Conservation (phyloP, 2,329 filamentous ascomycete species). For the Fusarium sp. region DNA sequence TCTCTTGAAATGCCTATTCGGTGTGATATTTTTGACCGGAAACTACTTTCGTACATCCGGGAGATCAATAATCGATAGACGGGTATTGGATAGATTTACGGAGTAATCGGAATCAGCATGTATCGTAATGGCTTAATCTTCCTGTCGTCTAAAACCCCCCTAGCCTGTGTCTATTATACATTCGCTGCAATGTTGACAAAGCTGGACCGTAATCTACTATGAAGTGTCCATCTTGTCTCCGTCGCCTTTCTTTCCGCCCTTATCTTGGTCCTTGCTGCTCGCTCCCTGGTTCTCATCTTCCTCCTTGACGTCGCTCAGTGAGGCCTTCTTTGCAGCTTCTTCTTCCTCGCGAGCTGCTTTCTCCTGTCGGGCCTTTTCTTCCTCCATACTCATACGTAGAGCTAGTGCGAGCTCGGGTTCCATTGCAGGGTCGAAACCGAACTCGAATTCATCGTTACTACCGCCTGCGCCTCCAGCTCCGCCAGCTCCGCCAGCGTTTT, state of each 20-base stretch:
- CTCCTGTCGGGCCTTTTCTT: slow-evolving; percentile 93
- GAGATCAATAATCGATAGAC: slow-evolving; percentile 68
- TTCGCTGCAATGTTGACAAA: slow-evolving; percentile 44
- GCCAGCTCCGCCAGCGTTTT: slow-evolving; percentile 67
- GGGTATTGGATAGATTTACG: slow-evolving; percentile 12
- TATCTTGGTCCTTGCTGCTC: slow-evolving; percentile 75
- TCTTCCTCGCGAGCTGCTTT: slow-evolving; percentile 82
- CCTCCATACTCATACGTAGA: slow-evolving; percentile 96
- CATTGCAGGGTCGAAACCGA: slow-evolving; percentile 87
- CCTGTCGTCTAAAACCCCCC: slow-evolving; percentile 39
- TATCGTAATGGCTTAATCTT: slow-evolving; percentile 39
- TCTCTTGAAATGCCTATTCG: slow-evolving; percentile 96
- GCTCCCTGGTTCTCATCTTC: slow-evolving; percentile 67
- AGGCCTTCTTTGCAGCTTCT: slow-evolving; percentile 74
- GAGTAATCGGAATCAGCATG: slow-evolving; percentile 19
- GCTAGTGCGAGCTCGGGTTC: slow-evolving; percentile 95
- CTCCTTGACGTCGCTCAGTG: slow-evolving; percentile 83
- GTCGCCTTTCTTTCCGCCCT: slow-evolving; percentile 73
- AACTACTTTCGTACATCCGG: slow-evolving; percentile 81
- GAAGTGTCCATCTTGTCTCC: slow-evolving; percentile 87
- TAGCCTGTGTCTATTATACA: slow-evolving; percentile 46
- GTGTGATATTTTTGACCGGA: slow-evolving; percentile 93
- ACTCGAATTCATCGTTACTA: slow-evolving; percentile 71
- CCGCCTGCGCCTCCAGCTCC: slow-evolving; percentile 66
- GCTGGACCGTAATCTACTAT: slow-evolving; percentile 47